These are phyloP conservation scores for Globisporangium perplexum DNA, from an alignment of 352 stramenopile genomes.

Conservation along the genomic window DNA sequence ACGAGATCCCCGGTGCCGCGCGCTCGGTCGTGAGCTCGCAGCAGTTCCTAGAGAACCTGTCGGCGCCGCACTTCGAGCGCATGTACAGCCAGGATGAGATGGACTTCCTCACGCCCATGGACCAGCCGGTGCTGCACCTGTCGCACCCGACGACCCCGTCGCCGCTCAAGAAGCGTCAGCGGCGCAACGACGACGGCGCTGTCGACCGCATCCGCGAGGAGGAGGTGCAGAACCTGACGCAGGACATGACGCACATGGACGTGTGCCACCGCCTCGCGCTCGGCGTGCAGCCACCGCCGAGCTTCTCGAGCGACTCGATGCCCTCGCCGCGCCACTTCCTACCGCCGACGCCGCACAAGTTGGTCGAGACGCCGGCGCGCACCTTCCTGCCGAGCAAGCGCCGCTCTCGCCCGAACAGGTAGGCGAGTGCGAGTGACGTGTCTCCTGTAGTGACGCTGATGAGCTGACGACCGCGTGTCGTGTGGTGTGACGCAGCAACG, in stretches of 20 bases:
- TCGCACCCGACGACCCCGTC: constrained; percentile 80
- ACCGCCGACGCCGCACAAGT: constrained; percentile 27
- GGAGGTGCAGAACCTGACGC: constrained; percentile 61
- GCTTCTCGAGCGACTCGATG: constrained; percentile 50
- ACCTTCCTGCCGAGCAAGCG: constrained; percentile 21
- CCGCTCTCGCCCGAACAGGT: constrained; percentile 22
- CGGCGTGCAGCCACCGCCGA: constrained; percentile 22
- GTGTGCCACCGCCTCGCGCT: constrained; percentile 23
- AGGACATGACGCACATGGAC: constrained; percentile 78
- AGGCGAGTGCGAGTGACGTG: neutral
- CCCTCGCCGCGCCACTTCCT: constrained; percentile 33
- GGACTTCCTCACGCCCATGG: constrained; percentile 79
- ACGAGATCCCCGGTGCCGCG: neutral
- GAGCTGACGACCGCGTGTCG: neutral
- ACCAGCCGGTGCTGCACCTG: constrained; percentile 77
- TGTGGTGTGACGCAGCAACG: constrained; percentile 1
- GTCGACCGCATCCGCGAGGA: constrained; percentile 44
- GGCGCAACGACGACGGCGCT: constrained; percentile 22
- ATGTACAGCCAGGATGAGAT: constrained; percentile 83
- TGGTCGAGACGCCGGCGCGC: constrained; percentile 15
- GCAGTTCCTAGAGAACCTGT: constrained; percentile 26
- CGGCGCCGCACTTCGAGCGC: constrained; percentile 27
- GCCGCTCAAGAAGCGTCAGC: constrained; percentile 71
- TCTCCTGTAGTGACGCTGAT: neutral
- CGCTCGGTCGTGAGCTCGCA: constrained; percentile 16